A percentile compares a stretch with the other conserved stretches of the same genome.
Evolutionary conservation across 495 filamentous ascomycete species (phyloP).

Genomic region (Hypoxylon lenormandii): DNA sequence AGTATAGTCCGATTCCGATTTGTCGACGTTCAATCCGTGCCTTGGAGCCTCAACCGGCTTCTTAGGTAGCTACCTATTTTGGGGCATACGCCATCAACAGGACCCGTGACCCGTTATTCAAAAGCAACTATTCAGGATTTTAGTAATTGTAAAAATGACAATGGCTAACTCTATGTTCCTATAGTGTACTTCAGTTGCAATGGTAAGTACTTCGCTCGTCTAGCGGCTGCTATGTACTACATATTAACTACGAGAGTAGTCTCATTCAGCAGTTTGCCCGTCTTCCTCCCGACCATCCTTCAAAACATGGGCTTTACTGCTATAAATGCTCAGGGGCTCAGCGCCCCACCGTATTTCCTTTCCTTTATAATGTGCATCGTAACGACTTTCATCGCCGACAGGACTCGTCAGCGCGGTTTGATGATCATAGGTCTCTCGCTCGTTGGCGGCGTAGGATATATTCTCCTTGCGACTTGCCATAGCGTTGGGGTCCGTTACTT

Average conservation of each 20-base stretch:
- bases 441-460: constrained; percentile 77
- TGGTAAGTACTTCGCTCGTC: constrained; percentile 25
- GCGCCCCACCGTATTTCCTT: constrained; percentile 82
- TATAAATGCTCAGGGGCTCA: constrained; percentile 81
- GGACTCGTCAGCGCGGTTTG: constrained; percentile 74
- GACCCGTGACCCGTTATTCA: not conserved
- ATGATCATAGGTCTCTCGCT: constrained; percentile 72
- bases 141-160: constrained; percentile 1
- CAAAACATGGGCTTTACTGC: constrained; percentile 79
- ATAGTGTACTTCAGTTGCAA: constrained; percentile 69
- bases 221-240: not conserved
- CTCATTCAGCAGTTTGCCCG: constrained; percentile 84
- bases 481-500: constrained; percentile 73
- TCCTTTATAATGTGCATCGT: constrained; percentile 76
- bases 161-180: constrained; percentile 2
- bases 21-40: constrained; percentile 14
- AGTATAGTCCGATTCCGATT: constrained; percentile 3
- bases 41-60: not conserved
- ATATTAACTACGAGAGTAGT: constrained; percentile 43
- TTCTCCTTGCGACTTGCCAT: constrained; percentile 72
- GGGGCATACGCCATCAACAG: too few species aligned
- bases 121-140: not conserved
- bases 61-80: too few species aligned
- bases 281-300: constrained; percentile 85
- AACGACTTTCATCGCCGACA: constrained; percentile 79